These are phyloP conservation scores for Mycena galopus DNA, from an alignment of 768 basidiomycete species.

Conservation along the genomic window DNA sequence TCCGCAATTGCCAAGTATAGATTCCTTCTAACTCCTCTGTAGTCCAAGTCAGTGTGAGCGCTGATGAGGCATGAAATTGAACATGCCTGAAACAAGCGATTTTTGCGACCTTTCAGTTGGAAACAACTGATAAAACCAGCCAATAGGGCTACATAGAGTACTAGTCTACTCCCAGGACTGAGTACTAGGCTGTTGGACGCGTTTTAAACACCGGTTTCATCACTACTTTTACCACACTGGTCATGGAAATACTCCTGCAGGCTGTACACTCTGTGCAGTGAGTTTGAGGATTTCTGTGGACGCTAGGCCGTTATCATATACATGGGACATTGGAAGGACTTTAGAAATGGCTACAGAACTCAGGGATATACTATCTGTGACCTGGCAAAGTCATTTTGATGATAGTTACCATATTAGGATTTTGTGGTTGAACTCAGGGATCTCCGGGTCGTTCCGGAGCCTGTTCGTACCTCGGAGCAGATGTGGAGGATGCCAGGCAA, in stretches of 20 bases:
- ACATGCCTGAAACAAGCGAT: not conserved
- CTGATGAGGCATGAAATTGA: too few species aligned
- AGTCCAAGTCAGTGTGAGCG: too few species aligned
- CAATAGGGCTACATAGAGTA: not conserved
- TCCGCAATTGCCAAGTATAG: too few species aligned
- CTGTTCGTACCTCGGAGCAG: too few species aligned
- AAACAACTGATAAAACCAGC: too few species aligned
- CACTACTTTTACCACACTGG: not conserved
- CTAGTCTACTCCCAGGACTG: constrained; percentile 10
- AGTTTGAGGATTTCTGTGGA: constrained; percentile 11
- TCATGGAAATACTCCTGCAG: constrained; percentile 5
- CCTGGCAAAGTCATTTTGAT: not conserved
- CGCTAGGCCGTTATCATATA: not conserved
- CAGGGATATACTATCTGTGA: constrained; percentile 6
- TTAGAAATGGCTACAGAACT: constrained; percentile 1
- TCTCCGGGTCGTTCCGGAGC: too few species aligned
- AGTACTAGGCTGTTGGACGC: constrained; percentile 6
- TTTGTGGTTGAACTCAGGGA: too few species aligned
- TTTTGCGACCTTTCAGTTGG: constrained; percentile 5
- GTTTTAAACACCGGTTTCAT: not conserved
- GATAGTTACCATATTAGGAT: constrained; percentile 9
- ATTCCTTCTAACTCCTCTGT: too few species aligned
- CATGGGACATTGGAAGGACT: constrained; percentile 3
- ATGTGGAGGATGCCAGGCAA: too few species aligned
- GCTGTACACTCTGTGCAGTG: constrained; percentile 5